Percentiles rank a stretch among this genome's conserved stretches.
Evolutionary conservation across 2,329 filamentous ascomycete species (phyloP).

Genomic region (Diaporthe australafricana): DNA sequence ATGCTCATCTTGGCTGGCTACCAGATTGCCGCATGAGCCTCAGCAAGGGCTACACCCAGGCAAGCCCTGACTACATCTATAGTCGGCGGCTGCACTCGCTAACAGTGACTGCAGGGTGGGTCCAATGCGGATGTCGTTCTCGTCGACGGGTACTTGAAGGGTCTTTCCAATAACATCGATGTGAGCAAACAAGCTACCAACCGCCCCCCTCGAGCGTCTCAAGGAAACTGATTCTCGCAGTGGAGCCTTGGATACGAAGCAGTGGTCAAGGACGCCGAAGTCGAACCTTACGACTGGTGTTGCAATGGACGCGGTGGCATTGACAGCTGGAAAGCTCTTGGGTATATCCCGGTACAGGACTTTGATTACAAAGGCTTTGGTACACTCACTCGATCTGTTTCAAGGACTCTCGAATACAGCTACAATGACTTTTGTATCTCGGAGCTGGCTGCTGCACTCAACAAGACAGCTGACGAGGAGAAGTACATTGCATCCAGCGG

Average conservation of each 20-base stretch:
- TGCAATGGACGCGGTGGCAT: conserved; percentile 78
- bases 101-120: conserved; percentile 64
- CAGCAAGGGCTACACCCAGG: conserved; percentile 76
- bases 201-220: background rate
- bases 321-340: conserved; percentile 76
- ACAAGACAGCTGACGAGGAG: conserved; percentile 64
- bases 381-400: conserved; percentile 76
- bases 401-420: conserved; percentile 80
- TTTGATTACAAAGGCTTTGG: conserved; percentile 76
- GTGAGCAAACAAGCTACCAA: conserved; percentile 39
- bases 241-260: conserved; percentile 79
- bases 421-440: conserved; percentile 81
- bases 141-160: conserved; percentile 76
- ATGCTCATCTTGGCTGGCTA: conserved; percentile 72
- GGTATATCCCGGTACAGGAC: conserved; percentile 78
- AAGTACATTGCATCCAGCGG: conserved; percentile 70
- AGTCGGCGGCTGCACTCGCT: background rate
- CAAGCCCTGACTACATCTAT: conserved; percentile 42
- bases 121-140: conserved; percentile 79
- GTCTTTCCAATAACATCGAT: conserved; percentile 68
- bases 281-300: conserved; percentile 77
- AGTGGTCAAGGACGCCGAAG: conserved; percentile 78
- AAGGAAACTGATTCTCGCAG: conserved; percentile 45
- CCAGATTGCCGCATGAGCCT: conserved; percentile 77
- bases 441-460: conserved; percentile 69